Evolutionary conservation across 2,329 filamentous ascomycete genomes (phyloP), one percentile per base, ranked within the genome.

Genomic region (Colletotrichum horii): DNA sequence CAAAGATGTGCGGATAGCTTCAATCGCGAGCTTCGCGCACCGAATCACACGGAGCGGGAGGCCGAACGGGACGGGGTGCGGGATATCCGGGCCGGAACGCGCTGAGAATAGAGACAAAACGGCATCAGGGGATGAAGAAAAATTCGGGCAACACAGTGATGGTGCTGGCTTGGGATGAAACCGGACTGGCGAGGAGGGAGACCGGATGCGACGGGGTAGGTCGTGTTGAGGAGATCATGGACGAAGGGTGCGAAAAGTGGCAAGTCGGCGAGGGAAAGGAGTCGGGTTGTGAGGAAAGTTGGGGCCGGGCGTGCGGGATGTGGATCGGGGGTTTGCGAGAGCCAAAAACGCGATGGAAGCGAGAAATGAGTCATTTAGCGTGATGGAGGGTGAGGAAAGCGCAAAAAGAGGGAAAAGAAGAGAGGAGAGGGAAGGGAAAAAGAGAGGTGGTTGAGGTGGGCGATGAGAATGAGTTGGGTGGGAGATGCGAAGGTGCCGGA

Each of bases 391-490:
- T 73, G 68, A 74, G 36, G 9, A 67, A 60, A 36, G 14, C 24
- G 48, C 24, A 43, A 26, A 22, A 71, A 48, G 68, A 74, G 65
- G 24, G 71, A 61, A 70, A 66, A 34, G 60, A 66, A 55, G 64
- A 60, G 60, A 52, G 43, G 36, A 74, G 56, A 66, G 69, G 70
- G 36, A 56, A 70, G 60, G 61, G 66, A 64, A 72, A 66, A 77
- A 64, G 65, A 70, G 65, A 48, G 71, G 66, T 34, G 70, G 67
- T 77, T 74, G 74, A 74, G 76, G 76, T 76, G 74, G 76, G 74
- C 76, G 76, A 76, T 76, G 76, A 77, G 76, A 60, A 74, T 70
- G 66, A 70, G 67, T 73, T 76, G 72, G 76, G 76, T 75, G 73
- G 73, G 73, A 73, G 62, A 61, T 64, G 69, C 32, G 67, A 38